Conservation (phyloP, 768 basidiomycete genomes). For the Podaxis sp. region DNA sequence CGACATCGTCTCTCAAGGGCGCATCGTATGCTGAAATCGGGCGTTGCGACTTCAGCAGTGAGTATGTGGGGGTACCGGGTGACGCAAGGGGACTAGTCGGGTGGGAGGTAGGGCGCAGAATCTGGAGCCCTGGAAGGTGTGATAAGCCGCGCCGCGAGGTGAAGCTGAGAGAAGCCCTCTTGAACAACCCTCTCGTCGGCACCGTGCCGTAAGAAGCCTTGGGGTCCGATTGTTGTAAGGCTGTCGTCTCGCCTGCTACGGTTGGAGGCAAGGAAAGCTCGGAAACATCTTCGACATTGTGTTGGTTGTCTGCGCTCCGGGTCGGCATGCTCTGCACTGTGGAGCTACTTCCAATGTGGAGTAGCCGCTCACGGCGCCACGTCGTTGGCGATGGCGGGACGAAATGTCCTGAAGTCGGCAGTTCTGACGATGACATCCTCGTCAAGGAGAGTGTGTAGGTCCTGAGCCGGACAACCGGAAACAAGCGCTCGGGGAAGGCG, state of each 20-base stretch:
- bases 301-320: background rate
- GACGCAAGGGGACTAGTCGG: slow-evolving; percentile 37
- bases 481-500: background rate
- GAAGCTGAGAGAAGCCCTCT: slow-evolving; percentile 29
- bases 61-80: slow-evolving; percentile 30
- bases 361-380: slow-evolving; percentile 61
- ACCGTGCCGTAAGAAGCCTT: slow-evolving; percentile 58
- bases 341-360: slow-evolving; percentile 48
- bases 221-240: slow-evolving; percentile 29
- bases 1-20: slow-evolving; percentile 39
- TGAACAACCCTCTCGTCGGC: slow-evolving; percentile 27
- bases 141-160: slow-evolving; percentile 36
- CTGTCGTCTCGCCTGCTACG: slow-evolving; percentile 16
- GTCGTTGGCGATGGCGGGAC: slow-evolving; percentile 51
- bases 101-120: slow-evolving; percentile 29
- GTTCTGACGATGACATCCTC: slow-evolving; percentile 5
- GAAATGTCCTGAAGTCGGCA: slow-evolving; percentile 30
- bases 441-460: background rate
- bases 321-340: background rate
- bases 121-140: slow-evolving; percentile 33
- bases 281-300: background rate
- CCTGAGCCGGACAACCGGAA: background rate
- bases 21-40: slow-evolving; percentile 78
- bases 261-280: background rate
- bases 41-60: slow-evolving; percentile 37